Base-by-base conservation (phyloP, 345 rosid species). In the Populus tremula region DNA sequence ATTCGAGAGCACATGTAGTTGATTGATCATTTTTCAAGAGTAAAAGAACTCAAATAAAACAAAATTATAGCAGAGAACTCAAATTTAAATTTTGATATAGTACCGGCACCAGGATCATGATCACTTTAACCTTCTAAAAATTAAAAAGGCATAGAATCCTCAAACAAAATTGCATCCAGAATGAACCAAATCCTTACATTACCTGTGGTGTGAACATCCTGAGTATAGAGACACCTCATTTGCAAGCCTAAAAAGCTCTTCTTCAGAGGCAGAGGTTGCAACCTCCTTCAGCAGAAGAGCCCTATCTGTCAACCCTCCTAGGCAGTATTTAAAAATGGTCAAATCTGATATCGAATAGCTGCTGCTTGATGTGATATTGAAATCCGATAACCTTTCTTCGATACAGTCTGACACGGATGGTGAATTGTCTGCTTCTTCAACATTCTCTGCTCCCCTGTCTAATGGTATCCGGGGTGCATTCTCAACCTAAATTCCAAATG, bases 201-300 rank as follows among this genome's bases (percentile, higher is more conserved):
- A 96, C 99, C 97, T 53, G 81, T 94, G 98, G 78, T 96, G 98
- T 79, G 93, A 88, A 79, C 98, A 96, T 41, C 98, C 99, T 0
- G 99, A 88, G 82, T 85, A 96, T 29, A 91, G 78, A 76, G 93
- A 86, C 83, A 94, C 95, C 81, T 92, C 89, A 81, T 92, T 76
- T 5, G 97, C 95, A 75, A 96, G 91, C 72, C 85, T 84, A 38
- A 87, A 85, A 70, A 96, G 87, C 77, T 89, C 87, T 78, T 86
- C 87, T 78, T 96, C 90, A 47, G 93, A 86, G 79, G 86, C 77
- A 72, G 88, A 88, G 67, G 83, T 79, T 45, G 91, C 90, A 84
- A 96, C 84, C 77, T 96, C 97, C 88, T 94, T 92, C 56, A 94
- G 91, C 72, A 96, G 84, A 75, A 84, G 71, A 75, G 91, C 88